These are phyloP conservation scores for Cladosporium cucumerinum DNA, from an alignment of 2,329 filamentous ascomycete species.

Conservation along the genomic window DNA sequence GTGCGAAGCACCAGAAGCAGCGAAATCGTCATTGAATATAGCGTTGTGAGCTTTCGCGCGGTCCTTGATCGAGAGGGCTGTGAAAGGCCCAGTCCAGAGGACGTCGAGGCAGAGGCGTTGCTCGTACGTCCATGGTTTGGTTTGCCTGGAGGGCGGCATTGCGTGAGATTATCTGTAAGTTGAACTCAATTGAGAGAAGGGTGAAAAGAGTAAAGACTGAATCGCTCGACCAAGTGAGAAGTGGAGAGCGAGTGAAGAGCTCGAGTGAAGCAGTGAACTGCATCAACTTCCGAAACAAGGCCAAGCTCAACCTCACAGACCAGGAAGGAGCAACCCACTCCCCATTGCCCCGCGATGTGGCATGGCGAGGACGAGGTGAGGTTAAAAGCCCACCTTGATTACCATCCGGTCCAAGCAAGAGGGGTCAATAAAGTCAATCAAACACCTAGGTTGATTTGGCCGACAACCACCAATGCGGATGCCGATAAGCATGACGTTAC, in stretches of 20 bases:
- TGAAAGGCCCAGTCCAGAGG: not conserved
- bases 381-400: not conserved
- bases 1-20: not conserved
- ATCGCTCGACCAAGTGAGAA: not conserved
- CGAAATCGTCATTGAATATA: not conserved
- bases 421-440: not conserved
- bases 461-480: not conserved
- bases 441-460: not conserved
- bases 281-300: not conserved
- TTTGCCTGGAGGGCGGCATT: not conserved
- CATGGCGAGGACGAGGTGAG: not conserved
- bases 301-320: not conserved
- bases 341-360: not conserved
- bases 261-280: not conserved
- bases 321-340: not conserved
- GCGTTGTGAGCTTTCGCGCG: not conserved
- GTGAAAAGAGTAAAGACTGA: not conserved
- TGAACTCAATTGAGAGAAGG: not conserved
- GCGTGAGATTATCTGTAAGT: not conserved
- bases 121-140: not conserved
- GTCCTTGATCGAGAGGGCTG: not conserved
- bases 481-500: not conserved
- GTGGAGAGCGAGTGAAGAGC: not conserved
- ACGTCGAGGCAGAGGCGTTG: not conserved
- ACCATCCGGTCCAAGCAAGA: not conserved